Percentiles rank a stretch among this genome's conserved stretches.
These are phyloP conservation scores for Edaphochlamys debaryana DNA, from an alignment of 139 green algal species.

Conservation along the genomic window DNA sequence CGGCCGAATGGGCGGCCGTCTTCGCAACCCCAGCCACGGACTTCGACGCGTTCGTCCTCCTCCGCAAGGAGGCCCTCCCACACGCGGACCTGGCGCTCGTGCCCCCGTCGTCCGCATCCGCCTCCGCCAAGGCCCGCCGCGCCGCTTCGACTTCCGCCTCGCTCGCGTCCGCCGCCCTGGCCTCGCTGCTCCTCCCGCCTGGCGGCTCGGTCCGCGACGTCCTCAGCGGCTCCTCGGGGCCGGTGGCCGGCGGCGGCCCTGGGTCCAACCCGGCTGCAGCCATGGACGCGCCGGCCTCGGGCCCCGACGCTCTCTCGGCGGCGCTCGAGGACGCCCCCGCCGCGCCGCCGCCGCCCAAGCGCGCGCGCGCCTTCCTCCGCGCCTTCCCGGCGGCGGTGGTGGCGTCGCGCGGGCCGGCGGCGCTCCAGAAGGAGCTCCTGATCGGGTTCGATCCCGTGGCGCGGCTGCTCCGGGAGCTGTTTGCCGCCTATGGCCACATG, in stretches of 20 bases:
- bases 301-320: slow-evolving; percentile 37
- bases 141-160: not conserved
- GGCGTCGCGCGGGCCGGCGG: slow-evolving; percentile 30
- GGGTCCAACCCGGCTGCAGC: too few relatives aligned
- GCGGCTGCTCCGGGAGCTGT: slow-evolving; percentile 53
- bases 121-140: not conserved
- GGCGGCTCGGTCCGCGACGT: slow-evolving; percentile 12
- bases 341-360: slow-evolving; percentile 44
- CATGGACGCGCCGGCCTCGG: not conserved
- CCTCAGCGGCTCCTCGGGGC: not conserved
- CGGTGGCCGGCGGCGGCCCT: too few relatives aligned
- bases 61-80: slow-evolving; percentile 73
- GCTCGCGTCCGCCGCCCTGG: not conserved
- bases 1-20: slow-evolving; percentile 20
- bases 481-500: slow-evolving; percentile 60
- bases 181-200: slow-evolving; percentile 7
- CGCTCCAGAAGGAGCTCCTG: slow-evolving; percentile 77
- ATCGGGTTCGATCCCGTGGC: slow-evolving; percentile 82
- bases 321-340: slow-evolving; percentile 16
- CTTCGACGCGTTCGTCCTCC: slow-evolving; percentile 72
- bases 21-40: slow-evolving; percentile 56
- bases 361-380: slow-evolving; percentile 50
- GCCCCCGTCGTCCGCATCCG: not conserved
- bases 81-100: slow-evolving; percentile 23
- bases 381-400: slow-evolving; percentile 61